Evolutionary conservation across 768 basidiomycete species (phyloP), one percentile per base, ranked within the genome.

Genomic region (Boletus insuetus): DNA sequence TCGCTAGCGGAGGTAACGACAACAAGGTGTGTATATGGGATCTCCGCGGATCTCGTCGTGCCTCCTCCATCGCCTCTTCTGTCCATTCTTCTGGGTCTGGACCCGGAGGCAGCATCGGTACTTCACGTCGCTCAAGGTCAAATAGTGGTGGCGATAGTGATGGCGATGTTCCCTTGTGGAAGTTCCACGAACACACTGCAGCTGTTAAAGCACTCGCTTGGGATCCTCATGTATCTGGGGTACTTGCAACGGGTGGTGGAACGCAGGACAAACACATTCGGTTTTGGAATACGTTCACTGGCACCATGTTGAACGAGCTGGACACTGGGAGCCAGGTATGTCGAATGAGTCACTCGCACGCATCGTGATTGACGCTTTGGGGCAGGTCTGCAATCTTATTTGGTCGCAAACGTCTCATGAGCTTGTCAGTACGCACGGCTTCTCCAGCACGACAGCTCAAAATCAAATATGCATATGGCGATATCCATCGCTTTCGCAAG

Each of bases 1-100:
- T 99, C 5, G 96, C 96, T 4, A 93, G 89, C 60, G 96, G 96
- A 3, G 96, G 96, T 0, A 99, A 99, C 69, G 96, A 99, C 73
- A 99, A 99, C 74, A 98, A 98, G 75, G 91, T 99, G 17, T 94
- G 92, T 64, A 94, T 99, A 50, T 99, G 95, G 92, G 94, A 98
- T 67, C 74, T 93, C 51, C 79, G 90, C 53, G 89, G 87, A 10
- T 81, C 82, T 7, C 76, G 77, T 61, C 71, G 68, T 51, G 67
- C 67, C 4, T 69, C 68, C 12, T 62, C 65, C 3, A 53, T 59
- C 12, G 66, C 65, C 3, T 59, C 68, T 9, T 70, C 65, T 22
- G 54, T 64, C 1, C 62, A 66, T 37, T 59, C 64, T 38, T 60
- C 64, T 17, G 71, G 70, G 13, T 67, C 64, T 9, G 71, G 67